phyloP scores from a whole-genome alignment of 768 basidiomycete species.

The button mushroom (Agaricus bisporus) region DNA sequence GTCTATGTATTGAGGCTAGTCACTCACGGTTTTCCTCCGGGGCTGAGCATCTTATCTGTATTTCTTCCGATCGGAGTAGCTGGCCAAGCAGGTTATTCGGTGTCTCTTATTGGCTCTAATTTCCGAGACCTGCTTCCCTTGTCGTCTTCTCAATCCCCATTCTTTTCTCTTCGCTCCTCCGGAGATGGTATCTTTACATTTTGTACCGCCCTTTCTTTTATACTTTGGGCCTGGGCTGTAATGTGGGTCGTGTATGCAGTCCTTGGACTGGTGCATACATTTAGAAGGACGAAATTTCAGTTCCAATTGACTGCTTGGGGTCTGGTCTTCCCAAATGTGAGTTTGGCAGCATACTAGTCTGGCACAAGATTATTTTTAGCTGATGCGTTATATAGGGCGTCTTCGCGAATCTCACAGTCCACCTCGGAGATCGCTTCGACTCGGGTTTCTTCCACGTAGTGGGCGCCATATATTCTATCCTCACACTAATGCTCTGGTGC shows the following conservation, averaged over 20 bases:
- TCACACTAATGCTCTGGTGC: constrained; percentile 48
- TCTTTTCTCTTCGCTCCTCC: constrained; percentile 27
- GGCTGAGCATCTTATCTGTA: constrained; percentile 42
- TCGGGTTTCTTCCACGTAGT: constrained; percentile 50
- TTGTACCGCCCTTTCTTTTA: constrained; percentile 41
- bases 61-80: constrained; percentile 75
- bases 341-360: constrained; percentile 5
- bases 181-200: constrained; percentile 35
- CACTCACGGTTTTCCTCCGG: constrained; percentile 46
- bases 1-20: constrained; percentile 58
- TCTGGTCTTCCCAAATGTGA: constrained; percentile 62
- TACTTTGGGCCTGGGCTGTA: constrained; percentile 56
- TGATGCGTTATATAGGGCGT: constrained; percentile 27
- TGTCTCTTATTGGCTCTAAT: constrained; percentile 49
- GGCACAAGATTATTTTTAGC: neutral
- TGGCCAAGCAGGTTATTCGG: constrained; percentile 58
- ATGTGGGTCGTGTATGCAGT: constrained; percentile 59
- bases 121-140: constrained; percentile 32
- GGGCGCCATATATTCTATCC: constrained; percentile 48
- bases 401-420: constrained; percentile 58
- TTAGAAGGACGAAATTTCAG: constrained; percentile 34
- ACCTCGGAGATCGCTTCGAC: constrained; percentile 41
- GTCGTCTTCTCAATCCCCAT: constrained; percentile 21
- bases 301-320: constrained; percentile 64
- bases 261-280: constrained; percentile 38